Conservation (phyloP, 1,284 basidiomycete genomes). For the Sanghuangporus weigelae region DNA sequence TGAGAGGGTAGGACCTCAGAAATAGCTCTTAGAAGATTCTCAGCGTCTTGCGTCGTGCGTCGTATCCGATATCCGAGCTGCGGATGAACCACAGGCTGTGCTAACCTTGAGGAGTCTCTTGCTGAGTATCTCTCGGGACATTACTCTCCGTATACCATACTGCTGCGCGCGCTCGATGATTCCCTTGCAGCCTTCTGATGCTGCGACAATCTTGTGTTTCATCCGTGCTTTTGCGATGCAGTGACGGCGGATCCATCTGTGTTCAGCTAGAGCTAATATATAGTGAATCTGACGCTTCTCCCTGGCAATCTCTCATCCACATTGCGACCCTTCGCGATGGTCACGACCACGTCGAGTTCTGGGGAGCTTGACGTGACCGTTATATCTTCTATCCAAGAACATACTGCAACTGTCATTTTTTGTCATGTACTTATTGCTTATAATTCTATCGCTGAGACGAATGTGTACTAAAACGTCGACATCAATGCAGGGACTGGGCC, state of each 20-base stretch:
- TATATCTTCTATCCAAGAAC: conserved; percentile 14
- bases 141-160: not conserved
- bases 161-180: conserved; percentile 1
- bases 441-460: not conserved
- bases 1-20: not conserved
- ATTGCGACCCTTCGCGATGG: not conserved
- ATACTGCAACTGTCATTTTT: conserved; percentile 32
- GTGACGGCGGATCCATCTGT: not conserved
- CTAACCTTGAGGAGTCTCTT: not conserved
- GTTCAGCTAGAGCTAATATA: not conserved
- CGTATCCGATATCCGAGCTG: conserved; percentile 1
- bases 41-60: not conserved
- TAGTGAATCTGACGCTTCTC: not conserved
- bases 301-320: not conserved
- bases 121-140: not conserved
- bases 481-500: conserved; percentile 35
- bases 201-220: not conserved
- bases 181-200: not conserved
- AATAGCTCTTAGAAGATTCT: not conserved
- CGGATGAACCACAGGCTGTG: conserved; percentile 5
- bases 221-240: not conserved
- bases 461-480: not conserved
- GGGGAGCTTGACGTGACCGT: not conserved
- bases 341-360: not conserved
- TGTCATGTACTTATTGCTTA: conserved; percentile 29